These are phyloP conservation scores for Limonomyces culmigenus DNA, from an alignment of 1,284 basidiomycete species.

Conservation along the genomic window DNA sequence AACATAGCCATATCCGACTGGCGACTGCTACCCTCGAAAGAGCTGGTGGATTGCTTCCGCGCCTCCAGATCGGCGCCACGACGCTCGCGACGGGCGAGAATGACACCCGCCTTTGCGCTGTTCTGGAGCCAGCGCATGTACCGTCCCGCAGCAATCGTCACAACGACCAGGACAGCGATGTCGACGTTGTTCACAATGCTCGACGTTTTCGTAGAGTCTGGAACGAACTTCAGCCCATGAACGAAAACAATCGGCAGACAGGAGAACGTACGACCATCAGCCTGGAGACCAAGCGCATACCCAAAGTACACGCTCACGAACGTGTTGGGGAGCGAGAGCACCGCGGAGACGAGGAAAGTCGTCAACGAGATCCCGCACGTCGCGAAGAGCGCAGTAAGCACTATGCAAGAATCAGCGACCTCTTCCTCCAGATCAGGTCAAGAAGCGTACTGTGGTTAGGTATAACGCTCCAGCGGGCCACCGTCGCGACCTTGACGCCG, in stretches of 20 bases:
- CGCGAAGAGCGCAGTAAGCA: constrained; percentile 46
- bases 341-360: constrained; percentile 36
- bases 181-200: background rate
- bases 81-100: no score
- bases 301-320: constrained; percentile 15
- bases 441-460: constrained; percentile 35
- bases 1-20: no score
- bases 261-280: background rate
- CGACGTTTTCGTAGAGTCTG: background rate
- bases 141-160: background rate
- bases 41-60: no score
- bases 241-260: background rate
- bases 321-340: constrained; percentile 47
- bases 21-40: no score
- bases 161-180: background rate
- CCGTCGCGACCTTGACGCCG: constrained; percentile 42
- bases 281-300: background rate
- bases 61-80: no score
- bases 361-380: constrained; percentile 50
- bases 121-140: background rate
- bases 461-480: constrained; percentile 41
- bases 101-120: background rate
- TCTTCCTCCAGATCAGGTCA: no score
- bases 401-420: no score
- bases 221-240: no score